Evolutionary conservation across 768 basidiomycete genomes (phyloP), one percentile per base, ranked within the genome.

Genomic region (Inosperma sp.): DNA sequence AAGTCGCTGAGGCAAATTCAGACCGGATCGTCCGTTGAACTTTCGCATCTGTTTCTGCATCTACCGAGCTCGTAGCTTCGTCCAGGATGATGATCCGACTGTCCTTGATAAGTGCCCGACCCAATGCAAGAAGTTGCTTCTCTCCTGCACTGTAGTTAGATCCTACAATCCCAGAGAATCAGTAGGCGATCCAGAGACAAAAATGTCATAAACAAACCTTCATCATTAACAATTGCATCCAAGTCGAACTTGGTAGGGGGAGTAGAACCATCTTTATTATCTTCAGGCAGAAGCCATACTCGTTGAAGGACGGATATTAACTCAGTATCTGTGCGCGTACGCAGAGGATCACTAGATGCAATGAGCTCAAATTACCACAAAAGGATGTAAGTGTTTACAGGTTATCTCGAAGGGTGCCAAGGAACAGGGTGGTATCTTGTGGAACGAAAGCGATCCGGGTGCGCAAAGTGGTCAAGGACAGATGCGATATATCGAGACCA

Each of bases 221-320:
- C 84, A 55, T 84, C 80, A 9, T 77, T 75, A 6, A 88, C 81
- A 1, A 68, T 62, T 0, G 81, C 72, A 58, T 83, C 78, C 31
- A 88, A 66, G 51, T 79, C 80, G 66, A 87, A 86, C 63, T 89
- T 89, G n/a, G 78, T 73, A 55, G 82, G 77, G 7, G 75, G 72
- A 33, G 62, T 59, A 14, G 80, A 64, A 57, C 81, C 73, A 22
- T 66, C 51, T n/a, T 68, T 54, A 9, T 14, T 22, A 23, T 73
- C 70, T 19, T 68, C 65, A 1, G 80, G 81, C 10, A 85, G 72
- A 9, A 88, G 69, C 68, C 79, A 80, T 4, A 81, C 78, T 36
- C 81, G 66, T 49, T 78, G 79, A 6, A 88, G 74, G 16, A 79
- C 73, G 1, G 79, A 76, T 33, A 88, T 78, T 12, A 84, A 62